phyloP scores from a whole-genome alignment of 1,284 basidiomycete genomes.

The Stygiomarasmius scandens region DNA sequence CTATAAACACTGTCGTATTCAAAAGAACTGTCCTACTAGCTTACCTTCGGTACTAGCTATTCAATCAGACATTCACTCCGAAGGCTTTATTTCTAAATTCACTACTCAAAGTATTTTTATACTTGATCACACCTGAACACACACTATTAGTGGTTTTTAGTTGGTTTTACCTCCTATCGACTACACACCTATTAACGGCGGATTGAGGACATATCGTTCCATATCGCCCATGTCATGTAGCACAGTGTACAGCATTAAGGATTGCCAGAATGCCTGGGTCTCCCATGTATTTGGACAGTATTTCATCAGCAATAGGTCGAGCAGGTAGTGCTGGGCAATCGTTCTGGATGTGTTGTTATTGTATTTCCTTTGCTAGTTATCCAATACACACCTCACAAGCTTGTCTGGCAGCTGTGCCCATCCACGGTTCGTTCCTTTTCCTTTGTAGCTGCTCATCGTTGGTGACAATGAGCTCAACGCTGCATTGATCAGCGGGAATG shows the following conservation, averaged over 20 bases:
- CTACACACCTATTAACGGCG: slow-evolving; percentile 52
- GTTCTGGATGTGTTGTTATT: slow-evolving; percentile 41
- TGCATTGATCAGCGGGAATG: too few species aligned
- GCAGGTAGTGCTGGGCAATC: slow-evolving; percentile 63
- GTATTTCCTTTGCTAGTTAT: too few species aligned
- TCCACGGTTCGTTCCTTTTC: slow-evolving; percentile 64
- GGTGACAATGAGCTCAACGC: not conserved
- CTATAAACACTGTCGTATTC: too few species aligned
- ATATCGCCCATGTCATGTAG: slow-evolving; percentile 57
- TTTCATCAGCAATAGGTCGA: slow-evolving; percentile 43
- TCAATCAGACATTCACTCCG: too few species aligned
- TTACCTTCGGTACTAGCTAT: too few species aligned
- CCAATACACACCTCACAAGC: slow-evolving; percentile 59
- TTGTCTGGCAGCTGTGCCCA: slow-evolving; percentile 74
- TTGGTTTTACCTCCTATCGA: too few species aligned
- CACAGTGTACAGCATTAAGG: slow-evolving; percentile 57
- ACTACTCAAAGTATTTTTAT: too few species aligned
- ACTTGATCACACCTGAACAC: too few species aligned
- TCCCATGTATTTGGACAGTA: slow-evolving; percentile 65
- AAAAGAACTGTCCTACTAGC: too few species aligned
- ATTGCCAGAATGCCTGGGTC: slow-evolving; percentile 55
- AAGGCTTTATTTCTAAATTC: too few species aligned
- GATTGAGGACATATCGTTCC: slow-evolving; percentile 61
- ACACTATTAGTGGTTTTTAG: too few species aligned
- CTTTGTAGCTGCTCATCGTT: slow-evolving; percentile 48